Evolutionary conservation across 2,329 filamentous ascomycete genomes (phyloP), one percentile per base, ranked within the genome.

Genomic region (Botrytis tulipae): DNA sequence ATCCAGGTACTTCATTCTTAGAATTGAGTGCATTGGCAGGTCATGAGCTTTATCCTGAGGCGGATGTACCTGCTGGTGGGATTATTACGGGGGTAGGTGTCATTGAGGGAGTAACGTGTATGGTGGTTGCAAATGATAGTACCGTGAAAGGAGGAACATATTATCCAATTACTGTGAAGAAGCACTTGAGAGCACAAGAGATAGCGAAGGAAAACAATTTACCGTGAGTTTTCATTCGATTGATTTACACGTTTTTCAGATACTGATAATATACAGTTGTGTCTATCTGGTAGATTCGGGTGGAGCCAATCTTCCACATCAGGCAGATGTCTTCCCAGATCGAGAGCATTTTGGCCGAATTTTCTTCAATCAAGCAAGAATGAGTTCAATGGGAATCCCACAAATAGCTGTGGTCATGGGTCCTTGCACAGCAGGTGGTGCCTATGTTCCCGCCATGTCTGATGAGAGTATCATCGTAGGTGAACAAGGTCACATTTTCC

Each of bases 121-220:
- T 98, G 84, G 93, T 98, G 78, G 93, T 98, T 68, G 95, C 94
- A 73, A 98, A 98, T 82, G 95, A 98, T 82, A 97, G 93, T 84
- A 98, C 95, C 29, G 95, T 98, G 80, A 99, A 98, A 84, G 95
- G 95, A 70, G 95, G 95, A 37, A 97, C 95, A 2, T 99, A 99
- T 84, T 98, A 95, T 81, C 95, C 95, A 1, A 94, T 98, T 78
- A 99, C 95, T 0, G 93, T 98, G 74, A 98, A 98, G 86, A 99
- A 99, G 86, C 96, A 98, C 82, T 86, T 98, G 25, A 90, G 95
- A 75, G 95, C 95, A 7, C 96, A 99, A 83, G 91, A 92, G 42
- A 92, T 98, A 76, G 95, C 95, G 0, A 89, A 93, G 77, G 93
- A 98, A 82, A 98, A 98, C 82, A 91, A 88, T 62, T 82, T 91